Percentiles rank a stretch among this genome's conserved stretches.
Evolutionary conservation across 139 green algal species (phyloP).

Genomic region (Micractinium sp.): DNA sequence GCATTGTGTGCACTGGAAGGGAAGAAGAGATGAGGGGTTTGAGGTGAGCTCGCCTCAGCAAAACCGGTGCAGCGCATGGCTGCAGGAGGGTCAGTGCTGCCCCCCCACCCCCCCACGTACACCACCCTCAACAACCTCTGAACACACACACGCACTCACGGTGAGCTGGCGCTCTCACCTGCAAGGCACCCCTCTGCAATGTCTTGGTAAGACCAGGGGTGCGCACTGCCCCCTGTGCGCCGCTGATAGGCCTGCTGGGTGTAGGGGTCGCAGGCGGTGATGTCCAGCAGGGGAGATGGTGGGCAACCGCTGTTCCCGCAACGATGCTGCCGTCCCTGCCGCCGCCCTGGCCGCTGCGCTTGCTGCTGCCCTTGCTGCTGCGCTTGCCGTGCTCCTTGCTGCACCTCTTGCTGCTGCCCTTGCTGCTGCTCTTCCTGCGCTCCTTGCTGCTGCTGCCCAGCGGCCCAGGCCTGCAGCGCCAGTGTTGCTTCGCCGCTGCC

Average conservation of each 20-base stretch:
- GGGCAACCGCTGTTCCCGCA: too few species aligned
- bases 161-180: not conserved
- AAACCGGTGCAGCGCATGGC: too few species aligned
- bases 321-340: not conserved
- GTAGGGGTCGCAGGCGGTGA: conserved; percentile 12
- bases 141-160: not conserved
- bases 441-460: not conserved
- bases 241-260: conserved; percentile 3
- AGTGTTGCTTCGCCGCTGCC: conserved; percentile 17
- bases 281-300: not conserved
- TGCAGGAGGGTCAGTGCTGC: too few species aligned
- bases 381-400: not conserved
- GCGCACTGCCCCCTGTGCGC: not conserved
- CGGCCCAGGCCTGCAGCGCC: not conserved
- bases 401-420: not conserved
- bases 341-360: not conserved
- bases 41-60: too few species aligned
- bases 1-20: too few species aligned
- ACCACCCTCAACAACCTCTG: not conserved
- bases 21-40: too few species aligned
- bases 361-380: not conserved
- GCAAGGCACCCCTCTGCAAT: conserved; percentile 17
- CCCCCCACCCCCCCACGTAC: not conserved
- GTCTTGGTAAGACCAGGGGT: conserved; percentile 6
- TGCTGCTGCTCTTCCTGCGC: not conserved